Evolutionary conservation across 2,329 filamentous ascomycete genomes (phyloP).

Genomic region (Colletotrichum tropicale): DNA sequence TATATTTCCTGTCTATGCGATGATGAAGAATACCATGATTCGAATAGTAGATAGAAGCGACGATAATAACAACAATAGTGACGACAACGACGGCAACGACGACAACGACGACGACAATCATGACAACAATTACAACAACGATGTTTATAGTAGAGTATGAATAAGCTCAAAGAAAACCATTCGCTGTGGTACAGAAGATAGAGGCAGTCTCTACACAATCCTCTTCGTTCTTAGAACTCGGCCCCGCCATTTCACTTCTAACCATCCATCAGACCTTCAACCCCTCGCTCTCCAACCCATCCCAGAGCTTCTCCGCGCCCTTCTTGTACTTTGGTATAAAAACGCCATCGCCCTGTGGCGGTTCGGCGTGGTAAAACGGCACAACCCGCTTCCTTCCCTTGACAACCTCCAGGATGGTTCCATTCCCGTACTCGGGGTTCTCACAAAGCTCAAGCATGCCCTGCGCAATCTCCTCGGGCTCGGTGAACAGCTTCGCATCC

Average conservation of each 20-base stretch:
- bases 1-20: too few species aligned
- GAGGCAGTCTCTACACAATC: background rate
- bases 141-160: too few species aligned
- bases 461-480: constrained; percentile 33
- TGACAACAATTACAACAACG: too few species aligned
- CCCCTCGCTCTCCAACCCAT: constrained; percentile 24
- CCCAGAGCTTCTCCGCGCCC: constrained; percentile 25
- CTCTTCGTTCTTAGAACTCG: background rate
- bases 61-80: too few species aligned
- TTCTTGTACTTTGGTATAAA: constrained; percentile 27
- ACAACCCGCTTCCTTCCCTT: constrained; percentile 28
- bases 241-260: background rate
- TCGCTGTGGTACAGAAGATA: too few species aligned
- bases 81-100: too few species aligned
- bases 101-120: too few species aligned
- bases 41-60: too few species aligned
- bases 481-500: constrained; percentile 27
- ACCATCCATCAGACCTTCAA: constrained; percentile 22
- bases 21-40: too few species aligned
- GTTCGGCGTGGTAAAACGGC: constrained; percentile 29
- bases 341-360: constrained; percentile 25
- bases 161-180: too few species aligned
- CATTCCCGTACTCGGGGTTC: constrained; percentile 28
- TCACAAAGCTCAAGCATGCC: constrained; percentile 32
- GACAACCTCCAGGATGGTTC: constrained; percentile 36